Evolutionary conservation across 108 stramenopile genomes (phyloP).

Genomic region (Fragilaria radians): DNA sequence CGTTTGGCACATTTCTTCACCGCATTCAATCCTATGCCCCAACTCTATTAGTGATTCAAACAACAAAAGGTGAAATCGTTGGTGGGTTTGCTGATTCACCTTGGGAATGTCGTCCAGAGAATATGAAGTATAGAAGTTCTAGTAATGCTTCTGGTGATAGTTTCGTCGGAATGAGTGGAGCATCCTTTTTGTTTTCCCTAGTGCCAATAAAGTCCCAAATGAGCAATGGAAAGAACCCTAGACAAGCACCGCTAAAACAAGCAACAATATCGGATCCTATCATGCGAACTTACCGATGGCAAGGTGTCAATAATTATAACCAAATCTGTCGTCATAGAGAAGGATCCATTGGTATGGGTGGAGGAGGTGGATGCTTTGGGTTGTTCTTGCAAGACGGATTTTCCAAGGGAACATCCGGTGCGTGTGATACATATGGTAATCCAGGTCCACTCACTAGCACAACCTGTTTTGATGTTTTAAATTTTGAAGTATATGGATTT

Average conservation of each 20-base stretch:
- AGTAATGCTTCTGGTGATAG: background rate
- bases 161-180: slow-evolving; percentile 23
- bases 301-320: slow-evolving; percentile 33
- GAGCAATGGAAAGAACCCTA: background rate
- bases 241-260: no score
- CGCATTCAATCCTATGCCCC: slow-evolving; percentile 4
- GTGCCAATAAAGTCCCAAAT: slow-evolving; percentile 1
- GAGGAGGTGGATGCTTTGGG: slow-evolving; percentile 31
- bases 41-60: slow-evolving; percentile 25
- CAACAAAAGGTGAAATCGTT: slow-evolving; percentile 22
- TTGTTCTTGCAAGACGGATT: slow-evolving; percentile 26
- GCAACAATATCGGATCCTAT: background rate
- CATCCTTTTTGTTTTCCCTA: slow-evolving; percentile 28
- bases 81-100: slow-evolving; percentile 31
- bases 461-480: slow-evolving; percentile 19
- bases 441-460: slow-evolving; percentile 14
- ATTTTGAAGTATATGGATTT: slow-evolving; percentile 38
- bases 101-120: slow-evolving; percentile 12
- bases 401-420: slow-evolving; percentile 19
- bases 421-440: slow-evolving; percentile 33
- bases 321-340: slow-evolving; percentile 26
- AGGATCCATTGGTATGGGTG: slow-evolving; percentile 28
- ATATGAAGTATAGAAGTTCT: background rate
- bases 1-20: slow-evolving; percentile 22
- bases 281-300: slow-evolving; percentile 22